These are phyloP conservation scores for Nicotiana benthamiana DNA, from an alignment of 257 asterid genomes.

Conservation along the genomic window DNA sequence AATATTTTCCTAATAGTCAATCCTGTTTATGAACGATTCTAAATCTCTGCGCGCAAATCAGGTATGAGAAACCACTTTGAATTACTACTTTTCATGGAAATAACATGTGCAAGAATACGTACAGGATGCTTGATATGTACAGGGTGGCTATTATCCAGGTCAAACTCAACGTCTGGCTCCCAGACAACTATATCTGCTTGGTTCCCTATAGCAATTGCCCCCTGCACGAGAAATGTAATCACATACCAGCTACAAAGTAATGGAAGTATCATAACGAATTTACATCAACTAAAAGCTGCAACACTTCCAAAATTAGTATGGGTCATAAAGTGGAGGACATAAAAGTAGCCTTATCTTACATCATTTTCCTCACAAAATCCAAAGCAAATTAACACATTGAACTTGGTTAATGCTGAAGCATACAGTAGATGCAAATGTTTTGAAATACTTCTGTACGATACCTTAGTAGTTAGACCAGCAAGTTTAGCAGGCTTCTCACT, in stretches of 20 bases:
- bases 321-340: neutral
- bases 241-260: neutral
- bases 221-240: conserved; percentile 35
- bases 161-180: conserved; percentile 76
- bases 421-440: neutral
- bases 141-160: conserved; percentile 52
- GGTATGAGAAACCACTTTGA: neutral
- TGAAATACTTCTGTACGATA: conserved; percentile 4
- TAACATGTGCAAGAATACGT: conserved; percentile 2
- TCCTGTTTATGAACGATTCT: neutral
- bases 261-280: neutral
- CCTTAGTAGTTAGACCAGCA: conserved; percentile 71
- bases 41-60: neutral
- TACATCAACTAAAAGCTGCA: neutral
- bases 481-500: conserved; percentile 94
- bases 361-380: neutral
- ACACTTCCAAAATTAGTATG: neutral
- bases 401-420: neutral
- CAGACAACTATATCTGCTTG: conserved; percentile 86
- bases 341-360: neutral
- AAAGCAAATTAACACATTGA: neutral
- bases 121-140: conserved; percentile 69
- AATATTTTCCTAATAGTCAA: neutral
- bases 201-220: conserved; percentile 51
- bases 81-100: neutral